Conservation (phyloP, 345 rosid species). For the Leavenworthia alabamica region DNA sequence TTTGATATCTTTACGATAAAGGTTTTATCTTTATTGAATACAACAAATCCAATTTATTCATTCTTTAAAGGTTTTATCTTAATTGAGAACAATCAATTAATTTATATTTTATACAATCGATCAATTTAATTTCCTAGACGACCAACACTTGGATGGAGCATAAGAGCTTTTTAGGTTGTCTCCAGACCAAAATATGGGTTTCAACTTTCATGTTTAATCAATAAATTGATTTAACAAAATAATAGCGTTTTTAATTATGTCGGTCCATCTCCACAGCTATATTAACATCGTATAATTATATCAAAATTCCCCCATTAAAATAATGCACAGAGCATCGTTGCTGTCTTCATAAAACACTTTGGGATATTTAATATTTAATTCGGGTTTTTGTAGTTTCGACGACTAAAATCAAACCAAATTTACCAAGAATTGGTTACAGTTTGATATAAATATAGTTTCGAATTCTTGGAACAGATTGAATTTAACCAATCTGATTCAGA, state of each 20-base stretch:
- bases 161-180: constrained; percentile 6
- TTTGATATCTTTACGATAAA: no score
- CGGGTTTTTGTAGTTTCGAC: not conserved
- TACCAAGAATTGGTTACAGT: not conserved
- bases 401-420: not conserved
- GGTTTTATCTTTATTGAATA: no score
- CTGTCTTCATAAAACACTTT: constrained; percentile 10
- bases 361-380: not conserved
- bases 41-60: not conserved
- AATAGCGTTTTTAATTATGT: constrained; percentile 6
- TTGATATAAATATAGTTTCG: not conserved
- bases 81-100: not conserved
- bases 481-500: not conserved
- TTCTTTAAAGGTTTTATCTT: not conserved
- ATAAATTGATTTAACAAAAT: constrained; percentile 8
- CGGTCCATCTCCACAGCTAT: constrained; percentile 25
- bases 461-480: not conserved
- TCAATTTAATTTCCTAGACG: not conserved
- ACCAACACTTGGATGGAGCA: constrained; percentile 25
- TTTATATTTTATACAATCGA: not conserved
- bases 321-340: constrained; percentile 22
- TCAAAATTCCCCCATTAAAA: not conserved
- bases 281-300: not conserved
- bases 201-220: constrained; percentile 27
- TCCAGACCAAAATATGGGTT: constrained; percentile 29